Base-by-base conservation (phyloP, 1,284 basidiomycete species). In the Porogramme epimiltina region DNA sequence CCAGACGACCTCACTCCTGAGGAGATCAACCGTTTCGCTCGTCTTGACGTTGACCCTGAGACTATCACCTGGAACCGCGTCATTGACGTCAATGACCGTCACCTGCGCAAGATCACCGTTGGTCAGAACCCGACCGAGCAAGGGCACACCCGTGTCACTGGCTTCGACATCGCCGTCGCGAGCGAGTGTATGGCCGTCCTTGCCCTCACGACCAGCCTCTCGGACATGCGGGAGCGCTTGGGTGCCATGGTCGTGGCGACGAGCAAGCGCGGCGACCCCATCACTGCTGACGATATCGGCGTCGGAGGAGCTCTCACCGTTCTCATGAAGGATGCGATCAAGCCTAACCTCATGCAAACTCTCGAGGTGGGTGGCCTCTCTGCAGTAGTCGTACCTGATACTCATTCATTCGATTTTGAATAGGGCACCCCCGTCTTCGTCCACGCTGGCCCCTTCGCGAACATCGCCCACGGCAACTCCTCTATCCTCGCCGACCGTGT, bases 61-160 rank as follows among this genome's bases (percentile, higher is more conserved):
- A 95, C 94, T 20, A 93, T 99, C 64, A 98, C 96, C 43, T 99
- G 96, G 94, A 96, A 98, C 73, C 93, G 96, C 49, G 97, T 99
- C 15, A 73, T 97, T 49, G 96, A 99, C 70, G 93, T 91, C 61
- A 99, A 99, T 72, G 96, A 99, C 72, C 88, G 96, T 54, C 98
- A 95, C 83, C 78, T 99, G 61, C 91, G 96, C 54, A 93, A 93
- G 73, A 90, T 99, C 67, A 95, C 93, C 38, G 81, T 98, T 50
- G 97, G 97, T 26, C 91, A 93, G 63, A 90, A 89, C 47, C 67
- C 89, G 13, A 96, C 95, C 3, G 96, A 99, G 72, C 82, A 94
- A 71, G 96, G 95, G 23, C 85, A 91, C 64, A 87, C 89, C 55
- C 87, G 96, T 52, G 85, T 89, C 59, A 89, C 95, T 37, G 94